Evolutionary conservation across 257 asterid genomes (phyloP), one percentile per base, ranked within the genome.

Genomic region (Gynochthodes officinalis): DNA sequence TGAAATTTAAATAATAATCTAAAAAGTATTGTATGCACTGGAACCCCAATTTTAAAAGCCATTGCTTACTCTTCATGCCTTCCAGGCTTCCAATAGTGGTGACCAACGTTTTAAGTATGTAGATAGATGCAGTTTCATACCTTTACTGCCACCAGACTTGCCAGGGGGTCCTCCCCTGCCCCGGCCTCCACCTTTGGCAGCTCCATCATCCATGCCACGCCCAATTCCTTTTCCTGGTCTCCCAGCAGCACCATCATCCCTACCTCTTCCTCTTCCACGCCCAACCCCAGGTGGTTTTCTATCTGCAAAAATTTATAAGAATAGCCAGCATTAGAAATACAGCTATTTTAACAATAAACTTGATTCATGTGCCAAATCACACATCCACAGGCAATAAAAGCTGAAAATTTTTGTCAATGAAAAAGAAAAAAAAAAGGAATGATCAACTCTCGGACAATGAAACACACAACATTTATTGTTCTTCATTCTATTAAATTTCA

Each of bases 221-320:
- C 89, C 89, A 71, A 78, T 79, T 61, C 87, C 86, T 66, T 67
- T 84, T 21, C 83, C 66, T 53, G 76, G 82, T 74, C 84, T 78
- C 28, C 85, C 88, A 76, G 77, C 77, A 74, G 76, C 69, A 68
- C 67, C 70, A 30, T 85, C 89, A 61, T 87, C 88, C 65, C 88
- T 82, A 69, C 88, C 90, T 84, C 91, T 84, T 73, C 94, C 94
- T 65, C 89, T 86, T 69, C 94, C 94, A 62, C 91, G 87, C 23
- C 91, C 89, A 44, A 83, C 87, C 27, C 89, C 89, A 52, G 89
- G 91, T 57, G 89, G 94, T 60, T 77, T 88, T 77, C 89, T 79
- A 74, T 88, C 88, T 86, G 87, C 32, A 69, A 55, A 75, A 27
- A 62, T n/a, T n/a, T n/a, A n/a, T 12, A 48, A 35, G 73, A 42